Conservation (phyloP, 805 yeast genomes). For the Starmerella bacillaris region DNA sequence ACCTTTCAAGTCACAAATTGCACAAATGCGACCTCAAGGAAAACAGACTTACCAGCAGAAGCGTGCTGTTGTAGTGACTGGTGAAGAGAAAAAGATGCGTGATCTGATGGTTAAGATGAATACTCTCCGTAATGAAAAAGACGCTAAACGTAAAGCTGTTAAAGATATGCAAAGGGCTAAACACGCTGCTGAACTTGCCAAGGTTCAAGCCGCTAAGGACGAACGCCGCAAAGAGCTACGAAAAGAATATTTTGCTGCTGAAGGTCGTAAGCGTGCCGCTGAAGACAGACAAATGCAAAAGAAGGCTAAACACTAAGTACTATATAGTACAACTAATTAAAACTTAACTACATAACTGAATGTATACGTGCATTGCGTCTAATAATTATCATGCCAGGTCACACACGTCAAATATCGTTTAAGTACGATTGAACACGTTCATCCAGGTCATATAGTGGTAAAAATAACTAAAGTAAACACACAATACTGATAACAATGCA, state of each 20-base stretch:
- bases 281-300: conserved; percentile 7
- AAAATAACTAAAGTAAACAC: too few species aligned
- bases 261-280: conserved; percentile 16
- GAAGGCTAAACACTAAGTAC: too few species aligned
- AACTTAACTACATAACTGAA: too few species aligned
- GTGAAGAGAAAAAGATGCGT: conserved; percentile 86
- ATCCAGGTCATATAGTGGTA: too few species aligned
- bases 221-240: conserved; percentile 72
- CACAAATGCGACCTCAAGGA: conserved; percentile 65
- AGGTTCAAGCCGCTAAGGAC: conserved; percentile 45
- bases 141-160: conserved; percentile 51
- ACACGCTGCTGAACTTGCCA: conserved; percentile 56
- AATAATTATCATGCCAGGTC: too few species aligned
- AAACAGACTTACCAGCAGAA: conserved; percentile 66
- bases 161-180: conserved; percentile 61
- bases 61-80: conserved; percentile 84
- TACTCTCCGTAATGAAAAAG: conserved; percentile 74
- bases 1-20: conserved; percentile 86
- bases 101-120: conserved; percentile 72
- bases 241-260: conserved; percentile 56
- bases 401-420: too few species aligned
- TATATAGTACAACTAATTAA: too few species aligned
- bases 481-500: too few species aligned
- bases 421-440: too few species aligned
- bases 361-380: too few species aligned